Base-by-base conservation (phyloP, 164 flowering plant species). In the Vitis cinerea region DNA sequence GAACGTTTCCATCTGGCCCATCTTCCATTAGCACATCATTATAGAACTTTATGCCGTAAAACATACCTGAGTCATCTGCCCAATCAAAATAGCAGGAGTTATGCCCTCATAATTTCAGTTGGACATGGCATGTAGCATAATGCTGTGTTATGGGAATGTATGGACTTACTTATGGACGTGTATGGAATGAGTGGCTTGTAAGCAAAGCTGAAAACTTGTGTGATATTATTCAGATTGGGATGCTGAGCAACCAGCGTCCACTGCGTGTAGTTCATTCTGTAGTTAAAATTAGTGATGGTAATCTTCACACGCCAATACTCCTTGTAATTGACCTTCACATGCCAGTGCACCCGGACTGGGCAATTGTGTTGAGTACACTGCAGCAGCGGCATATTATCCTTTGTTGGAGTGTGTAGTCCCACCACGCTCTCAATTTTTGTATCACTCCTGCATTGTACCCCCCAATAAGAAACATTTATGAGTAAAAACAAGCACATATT, bases 341-440 rank as follows among this genome's bases (percentile, higher is more conserved):
- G 81, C 84, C 81, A 78, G 49, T 78, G 81, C 4, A 80, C 77
- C 8, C 79, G 53, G 17, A 77, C 64, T 0, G 83, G 83, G 53
- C 83, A 81, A 77, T 68, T 80, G 55, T 78, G 81, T 9, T 64
- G 23, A 10, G 84, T 69, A 58, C 84, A 75, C 19, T 72, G 70
- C 3, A 75, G 30, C 70, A 65, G 2, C 2, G 73, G 66, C 19
- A 56, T n/a, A 31, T 12, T 64, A 16, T 19, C 58, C 4, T 48
- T 17, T 8, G 17, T 65, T 27, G 72, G 51, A 37, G 69, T 12
- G 30, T 74, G 30, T 31, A 31, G 10, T 74, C 54, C 69, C 65
- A 64, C 69, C 4, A 69, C 65, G 54, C 60, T 68, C 3, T 2
- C 8, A 30, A 73, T 63, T 48, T 74, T 19, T 5, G 72, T 31